These are phyloP conservation scores for Cyberlindnera veronae DNA, from an alignment of 805 yeast genomes.

Conservation along the genomic window DNA sequence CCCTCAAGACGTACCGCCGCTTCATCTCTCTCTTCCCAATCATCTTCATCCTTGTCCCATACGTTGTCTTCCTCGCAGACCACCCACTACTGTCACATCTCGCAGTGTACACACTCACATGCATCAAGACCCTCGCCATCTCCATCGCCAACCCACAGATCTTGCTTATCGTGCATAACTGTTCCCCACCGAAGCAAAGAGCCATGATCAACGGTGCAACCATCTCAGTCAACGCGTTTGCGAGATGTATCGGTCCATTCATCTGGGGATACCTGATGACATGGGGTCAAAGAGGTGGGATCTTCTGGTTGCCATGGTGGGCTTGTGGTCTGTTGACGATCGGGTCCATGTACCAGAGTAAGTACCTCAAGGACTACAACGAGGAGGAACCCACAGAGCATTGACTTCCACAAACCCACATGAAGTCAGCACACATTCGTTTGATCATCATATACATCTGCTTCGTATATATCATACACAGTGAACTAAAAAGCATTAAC, in stretches of 20 bases:
- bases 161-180: conserved; percentile 50
- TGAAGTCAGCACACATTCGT: no score
- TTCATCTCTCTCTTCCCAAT: conserved; percentile 42
- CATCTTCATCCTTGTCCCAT: conserved; percentile 45
- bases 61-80: conserved; percentile 40
- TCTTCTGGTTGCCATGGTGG: conserved; percentile 36
- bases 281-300: conserved; percentile 29
- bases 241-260: conserved; percentile 56
- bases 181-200: conserved; percentile 49
- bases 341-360: conserved; percentile 29
- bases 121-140: conserved; percentile 36
- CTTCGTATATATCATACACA: no score
- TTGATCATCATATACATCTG: no score
- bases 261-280: conserved; percentile 49
- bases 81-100: conserved; percentile 6
- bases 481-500: no score
- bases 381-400: conserved; percentile 23
- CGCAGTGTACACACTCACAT: conserved; percentile 27
- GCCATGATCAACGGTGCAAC: conserved; percentile 59
- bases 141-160: conserved; percentile 53
- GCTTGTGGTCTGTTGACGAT: conserved; percentile 25
- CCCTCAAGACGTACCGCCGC: conserved; percentile 41
- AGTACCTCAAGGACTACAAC: conserved; percentile 26
- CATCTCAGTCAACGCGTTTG: conserved; percentile 49
- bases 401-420: neutral